Evolutionary conservation across 306 rosid genomes (phyloP), one percentile per base, ranked within the genome.

Genomic region (Castanospermum australe): DNA sequence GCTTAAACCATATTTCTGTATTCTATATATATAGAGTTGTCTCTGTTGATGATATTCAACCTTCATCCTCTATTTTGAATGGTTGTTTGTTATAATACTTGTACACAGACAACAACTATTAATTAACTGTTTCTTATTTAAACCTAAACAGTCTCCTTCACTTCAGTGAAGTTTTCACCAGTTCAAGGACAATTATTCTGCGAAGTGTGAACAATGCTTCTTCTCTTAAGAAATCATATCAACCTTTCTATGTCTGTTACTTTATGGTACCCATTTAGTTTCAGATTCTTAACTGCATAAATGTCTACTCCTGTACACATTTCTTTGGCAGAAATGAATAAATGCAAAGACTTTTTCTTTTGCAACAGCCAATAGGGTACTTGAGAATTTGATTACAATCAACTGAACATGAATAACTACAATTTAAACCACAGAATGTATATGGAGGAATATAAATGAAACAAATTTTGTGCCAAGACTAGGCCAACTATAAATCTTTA

Each of bases 251-350:
- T 70, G 64, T 25, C 69, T 68, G 73, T 74, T 73, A 38, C 30
- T 39, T 30, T 64, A 9, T 48, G 18, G 42, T 59, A 54, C 33
- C 21, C 52, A 47, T 61, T 63, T 56, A 48, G 45, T 8, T 59
- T 78, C 30, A 47, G 48, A 36, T 77, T 61, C 70, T 80, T 70
- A 32, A 39, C 36, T 76, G 60, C 24, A 5, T 21, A 81, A 73
- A 8, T 80, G 42, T 52, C 63, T 76, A 39, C 71, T 79, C 73
- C 90, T 97, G 98, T 95, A 52, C 99, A 93, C 85, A 78, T 93
- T 70, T 91, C 99, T 61, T 77, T 95, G 85, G 98, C 97, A 30
- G 98, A n/a, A n/a, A n/a, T n/a, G n/a, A n/a, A n/a, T n/a, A n/a
- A n/a, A n/a, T n/a, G n/a, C n/a, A n/a, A n/a, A n/a, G n/a, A n/a